A percentile compares a stretch with the other conserved stretches of the same genome.
Evolutionary conservation across 352 stramenopile species (phyloP).

Genomic region (Pythium vanterpoolii): DNA sequence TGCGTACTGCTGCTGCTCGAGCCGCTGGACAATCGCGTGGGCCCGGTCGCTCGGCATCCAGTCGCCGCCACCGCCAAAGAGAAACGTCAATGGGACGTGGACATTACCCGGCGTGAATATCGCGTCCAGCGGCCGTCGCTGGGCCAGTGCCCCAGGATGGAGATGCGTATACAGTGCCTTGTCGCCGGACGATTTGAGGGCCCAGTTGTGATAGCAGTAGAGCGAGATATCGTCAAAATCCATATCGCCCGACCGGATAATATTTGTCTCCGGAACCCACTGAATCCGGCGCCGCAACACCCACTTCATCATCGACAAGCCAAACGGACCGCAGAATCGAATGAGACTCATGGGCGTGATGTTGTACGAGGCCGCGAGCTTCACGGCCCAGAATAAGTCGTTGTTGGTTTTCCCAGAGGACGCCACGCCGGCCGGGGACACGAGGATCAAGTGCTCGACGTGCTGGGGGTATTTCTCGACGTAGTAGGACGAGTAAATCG

Average conservation of each 20-base stretch:
- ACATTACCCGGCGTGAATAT: conserved; percentile 52
- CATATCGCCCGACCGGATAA: conserved; percentile 66
- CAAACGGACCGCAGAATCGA: conserved; percentile 62
- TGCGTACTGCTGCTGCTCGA: conserved; percentile 65
- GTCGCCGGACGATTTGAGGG: conserved; percentile 62
- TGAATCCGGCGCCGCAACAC: conserved; percentile 53
- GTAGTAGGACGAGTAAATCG: conserved; percentile 81
- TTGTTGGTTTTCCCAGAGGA: conserved; percentile 31
- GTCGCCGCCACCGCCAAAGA: conserved; percentile 73
- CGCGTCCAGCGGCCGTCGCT: conserved; percentile 41
- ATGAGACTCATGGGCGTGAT: conserved; percentile 78
- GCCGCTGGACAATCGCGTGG: conserved; percentile 46
- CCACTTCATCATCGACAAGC: conserved; percentile 47
- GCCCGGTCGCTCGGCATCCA: conserved; percentile 78
- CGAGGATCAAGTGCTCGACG: conserved; percentile 73
- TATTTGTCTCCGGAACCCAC: conserved; percentile 66
- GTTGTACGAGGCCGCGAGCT: conserved; percentile 33
- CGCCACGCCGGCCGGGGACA: conserved; percentile 70
- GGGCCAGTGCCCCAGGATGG: conserved; percentile 55
- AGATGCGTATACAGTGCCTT: conserved; percentile 76
- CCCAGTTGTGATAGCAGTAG: conserved; percentile 86
- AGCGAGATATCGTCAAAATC: conserved; percentile 63
- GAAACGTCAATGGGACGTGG: conserved; percentile 70
- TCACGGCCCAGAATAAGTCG: conserved; percentile 42
- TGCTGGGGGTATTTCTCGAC: conserved; percentile 62